These are phyloP conservation scores for Silene conica DNA, from an alignment of 148 eudicot species.

Conservation along the genomic window DNA sequence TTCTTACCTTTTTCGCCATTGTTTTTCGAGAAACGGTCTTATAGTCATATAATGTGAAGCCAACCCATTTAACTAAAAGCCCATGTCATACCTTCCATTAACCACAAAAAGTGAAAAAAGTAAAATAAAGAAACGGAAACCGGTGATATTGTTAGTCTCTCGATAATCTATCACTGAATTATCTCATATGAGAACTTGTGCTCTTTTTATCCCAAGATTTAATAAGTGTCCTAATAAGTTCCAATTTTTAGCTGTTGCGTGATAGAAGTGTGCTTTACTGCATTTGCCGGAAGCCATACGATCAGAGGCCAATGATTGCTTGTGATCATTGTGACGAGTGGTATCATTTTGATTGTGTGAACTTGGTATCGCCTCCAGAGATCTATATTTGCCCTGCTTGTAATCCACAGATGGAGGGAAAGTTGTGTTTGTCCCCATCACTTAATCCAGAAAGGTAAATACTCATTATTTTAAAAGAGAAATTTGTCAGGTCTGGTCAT, in stretches of 20 bases:
- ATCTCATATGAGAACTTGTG: too few relatives aligned
- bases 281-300: constrained; percentile 91
- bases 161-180: too few relatives aligned
- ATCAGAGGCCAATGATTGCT: constrained; percentile 87
- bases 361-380: constrained; percentile 62
- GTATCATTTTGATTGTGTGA: constrained; percentile 96
- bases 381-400: constrained; percentile 90
- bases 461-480: too few relatives aligned
- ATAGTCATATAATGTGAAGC: too few relatives aligned
- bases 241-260: constrained; percentile 57
- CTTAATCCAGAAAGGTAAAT: constrained; percentile 55
- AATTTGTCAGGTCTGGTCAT: too few relatives aligned
- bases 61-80: too few relatives aligned
- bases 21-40: neutral
- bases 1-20: neutral
- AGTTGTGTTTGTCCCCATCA: constrained; percentile 29
- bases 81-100: too few relatives aligned
- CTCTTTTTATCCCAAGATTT: neutral
- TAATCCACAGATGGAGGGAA: constrained; percentile 40
- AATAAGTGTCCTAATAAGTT: constrained; percentile 2
- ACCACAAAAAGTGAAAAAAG: too few relatives aligned
- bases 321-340: constrained; percentile 98
- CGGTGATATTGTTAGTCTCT: neutral
- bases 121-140: too few relatives aligned
- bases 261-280: constrained; percentile 87